Evolutionary conservation across 2,329 filamentous ascomycete species (phyloP).

Genomic region (Calcarisporium arbuscula): DNA sequence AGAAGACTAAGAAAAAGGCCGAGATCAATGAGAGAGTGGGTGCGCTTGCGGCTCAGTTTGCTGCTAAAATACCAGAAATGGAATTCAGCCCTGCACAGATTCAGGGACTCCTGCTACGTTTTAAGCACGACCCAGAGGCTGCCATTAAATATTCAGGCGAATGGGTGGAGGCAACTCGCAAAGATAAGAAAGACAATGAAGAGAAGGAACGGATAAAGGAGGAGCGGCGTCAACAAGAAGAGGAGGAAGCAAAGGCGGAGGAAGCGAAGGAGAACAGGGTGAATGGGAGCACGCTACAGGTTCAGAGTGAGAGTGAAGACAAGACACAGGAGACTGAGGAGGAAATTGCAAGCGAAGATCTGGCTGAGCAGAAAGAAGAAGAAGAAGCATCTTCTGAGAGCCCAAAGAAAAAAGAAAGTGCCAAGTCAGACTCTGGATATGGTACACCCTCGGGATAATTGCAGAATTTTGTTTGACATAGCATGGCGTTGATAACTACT

Average conservation of each 20-base stretch:
- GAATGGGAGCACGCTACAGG: no score
- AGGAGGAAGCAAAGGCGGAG: slow-evolving; percentile 23
- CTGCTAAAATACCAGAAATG: slow-evolving; percentile 41
- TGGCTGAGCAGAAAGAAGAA: slow-evolving; percentile 1
- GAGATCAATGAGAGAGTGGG: slow-evolving; percentile 35
- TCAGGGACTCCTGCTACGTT: slow-evolving; percentile 50
- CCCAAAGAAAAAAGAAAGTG: slow-evolving; percentile 1
- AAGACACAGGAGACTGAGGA: slow-evolving; percentile 15
- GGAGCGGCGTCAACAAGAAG: slow-evolving; percentile 27
- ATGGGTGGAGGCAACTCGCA: slow-evolving; percentile 44
- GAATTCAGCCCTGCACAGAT: slow-evolving; percentile 57
- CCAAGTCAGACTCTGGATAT: background rate
- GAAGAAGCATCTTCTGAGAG: slow-evolving; percentile 4
- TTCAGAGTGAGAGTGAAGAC: slow-evolving; percentile 15
- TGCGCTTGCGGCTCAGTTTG: slow-evolving; percentile 41
- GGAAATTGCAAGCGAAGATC: slow-evolving; percentile 13
- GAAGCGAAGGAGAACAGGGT: slow-evolving; percentile 22
- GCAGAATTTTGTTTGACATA: no score
- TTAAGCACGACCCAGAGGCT: slow-evolving; percentile 45
- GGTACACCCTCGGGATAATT: no score
- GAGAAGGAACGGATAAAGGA: slow-evolving; percentile 35
- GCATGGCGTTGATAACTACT: no score
- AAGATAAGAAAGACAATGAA: slow-evolving; percentile 41
- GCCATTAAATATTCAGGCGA: slow-evolving; percentile 40
- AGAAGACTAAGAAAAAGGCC: slow-evolving; percentile 23